These are phyloP conservation scores for Chytriomyces sp. DNA, from an alignment of 192 early-diverging fungal species.

Conservation along the genomic window DNA sequence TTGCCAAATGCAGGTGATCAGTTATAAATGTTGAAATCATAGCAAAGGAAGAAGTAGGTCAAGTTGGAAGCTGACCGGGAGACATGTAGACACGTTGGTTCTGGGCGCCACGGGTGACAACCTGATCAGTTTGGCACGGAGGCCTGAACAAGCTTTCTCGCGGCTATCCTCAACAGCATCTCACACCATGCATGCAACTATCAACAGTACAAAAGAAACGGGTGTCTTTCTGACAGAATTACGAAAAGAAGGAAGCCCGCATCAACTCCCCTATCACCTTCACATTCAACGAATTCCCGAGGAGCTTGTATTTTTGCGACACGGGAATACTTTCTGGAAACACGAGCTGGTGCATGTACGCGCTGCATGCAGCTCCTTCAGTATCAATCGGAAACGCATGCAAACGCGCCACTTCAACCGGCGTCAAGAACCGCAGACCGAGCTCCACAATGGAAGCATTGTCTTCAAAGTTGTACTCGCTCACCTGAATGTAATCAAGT, in stretches of 20 bases:
- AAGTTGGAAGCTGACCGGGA: no score
- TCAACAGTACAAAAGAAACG: no score
- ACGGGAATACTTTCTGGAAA: constrained; percentile 69
- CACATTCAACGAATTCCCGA: constrained; percentile 92
- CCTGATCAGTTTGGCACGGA: no score
- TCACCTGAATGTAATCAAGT: constrained; percentile 26
- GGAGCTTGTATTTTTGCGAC: constrained; percentile 79
- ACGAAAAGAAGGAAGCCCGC: constrained; percentile 30
- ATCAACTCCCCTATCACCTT: constrained; percentile 78
- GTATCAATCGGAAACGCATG: constrained; percentile 77
- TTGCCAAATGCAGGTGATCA: no score
- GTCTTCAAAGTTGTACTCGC: constrained; percentile 63
- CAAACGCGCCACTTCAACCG: constrained; percentile 75
- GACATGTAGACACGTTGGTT: no score
- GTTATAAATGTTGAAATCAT: no score
- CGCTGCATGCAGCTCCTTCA: neutral
- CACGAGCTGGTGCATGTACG: constrained; percentile 46
- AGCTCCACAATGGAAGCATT: constrained; percentile 66
- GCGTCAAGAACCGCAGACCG: constrained; percentile 80
- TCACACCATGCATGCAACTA: no score
- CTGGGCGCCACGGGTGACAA: no score
- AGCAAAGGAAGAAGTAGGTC: no score
- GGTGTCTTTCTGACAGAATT: neutral
- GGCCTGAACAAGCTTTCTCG: no score
- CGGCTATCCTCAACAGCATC: no score